Percentiles rank a stretch among this genome's conserved stretches.
These are phyloP conservation scores for Cystobasidium sp. DNA, from an alignment of 1,284 basidiomycete genomes.

Conservation along the genomic window DNA sequence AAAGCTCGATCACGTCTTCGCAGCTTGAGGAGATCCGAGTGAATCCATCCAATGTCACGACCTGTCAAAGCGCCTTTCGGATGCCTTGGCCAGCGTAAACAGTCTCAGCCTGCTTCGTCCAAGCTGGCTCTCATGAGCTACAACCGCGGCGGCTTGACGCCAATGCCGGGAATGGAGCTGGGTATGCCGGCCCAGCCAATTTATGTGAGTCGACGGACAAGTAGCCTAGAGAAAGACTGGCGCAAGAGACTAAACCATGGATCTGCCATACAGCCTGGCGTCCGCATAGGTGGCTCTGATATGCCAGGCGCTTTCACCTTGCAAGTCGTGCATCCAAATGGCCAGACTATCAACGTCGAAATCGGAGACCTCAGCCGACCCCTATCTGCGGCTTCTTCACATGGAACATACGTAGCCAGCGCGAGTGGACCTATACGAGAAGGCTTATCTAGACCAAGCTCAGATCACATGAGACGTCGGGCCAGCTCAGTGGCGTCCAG, in stretches of 20 bases:
- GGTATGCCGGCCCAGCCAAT: conserved; percentile 15
- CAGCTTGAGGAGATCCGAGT: background rate
- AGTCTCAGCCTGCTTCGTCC: background rate
- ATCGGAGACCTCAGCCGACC: conserved; percentile 24
- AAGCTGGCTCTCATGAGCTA: conserved; percentile 6
- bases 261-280: conserved; percentile 11
- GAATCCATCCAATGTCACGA: background rate
- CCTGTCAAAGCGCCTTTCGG: too few relatives aligned
- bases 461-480: conserved; percentile 27
- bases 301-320: conserved; percentile 23
- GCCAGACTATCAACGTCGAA: conserved; percentile 32
- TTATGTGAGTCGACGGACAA: conserved; percentile 23
- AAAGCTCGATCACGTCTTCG: conserved; percentile 10
- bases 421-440: conserved; percentile 15
- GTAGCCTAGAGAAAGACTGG: background rate
- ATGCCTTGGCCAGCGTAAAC: too few relatives aligned
- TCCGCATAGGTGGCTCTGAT: conserved; percentile 25
- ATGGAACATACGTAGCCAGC: background rate
- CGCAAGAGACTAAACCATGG: background rate
- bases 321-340: conserved; percentile 24
- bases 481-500: conserved; percentile 21
- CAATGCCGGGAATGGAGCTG: conserved; percentile 3
- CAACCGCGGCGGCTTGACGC: conserved; percentile 13
- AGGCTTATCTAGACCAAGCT: conserved; percentile 11
- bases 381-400: conserved; percentile 21